Base-by-base conservation (phyloP, 768 basidiomycete genomes). In the Dendrothele bispora region DNA sequence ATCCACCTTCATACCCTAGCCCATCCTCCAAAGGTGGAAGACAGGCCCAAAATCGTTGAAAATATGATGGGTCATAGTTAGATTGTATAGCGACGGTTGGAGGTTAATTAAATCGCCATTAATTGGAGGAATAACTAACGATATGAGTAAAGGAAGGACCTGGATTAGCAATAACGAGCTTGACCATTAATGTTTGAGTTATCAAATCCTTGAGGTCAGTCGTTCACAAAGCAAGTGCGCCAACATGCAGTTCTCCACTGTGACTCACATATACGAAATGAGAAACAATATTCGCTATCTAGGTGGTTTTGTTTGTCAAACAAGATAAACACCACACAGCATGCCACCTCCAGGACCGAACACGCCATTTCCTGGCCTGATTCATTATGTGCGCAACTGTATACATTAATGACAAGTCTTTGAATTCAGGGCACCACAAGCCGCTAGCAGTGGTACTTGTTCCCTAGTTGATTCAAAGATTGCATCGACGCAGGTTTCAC, bases 321-420 rank as follows among this genome's bases (percentile, higher is more conserved):
- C 66, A 34, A 91, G 76, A 60, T 83, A 86, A 17, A 79, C 75
- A 3, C 78, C 85, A 43, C 78, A 80, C 10, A 86, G 58, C 56
- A 85, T 75, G 60, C 89, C 88, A 3, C 87, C 88, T 29, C 86
- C 79, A 2, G 87, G 82, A 2, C 88, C 88, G 61, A 79, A 91
- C 3, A 88, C 65, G 0, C 84, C 86, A 50, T 89, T 89, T 1
- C 88, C 86, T 3, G 88, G 88, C n/a, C 88, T 79, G 35, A 91
- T 71, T 51, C 79, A 84, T 0, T 88, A 86, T 7, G 87, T 90
- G 42, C 84, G 75, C n/a, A n/a, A n/a, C n/a, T n/a, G n/a, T n/a
- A n/a, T n/a, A n/a, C n/a, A n/a, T n/a, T n/a, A n/a, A n/a, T n/a
- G n/a, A n/a, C n/a, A n/a, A n/a, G n/a, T n/a, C n/a, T n/a, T n/a